phyloP scores from a whole-genome alignment of 164 flowering plant species.

The Nymphaea colorata region DNA sequence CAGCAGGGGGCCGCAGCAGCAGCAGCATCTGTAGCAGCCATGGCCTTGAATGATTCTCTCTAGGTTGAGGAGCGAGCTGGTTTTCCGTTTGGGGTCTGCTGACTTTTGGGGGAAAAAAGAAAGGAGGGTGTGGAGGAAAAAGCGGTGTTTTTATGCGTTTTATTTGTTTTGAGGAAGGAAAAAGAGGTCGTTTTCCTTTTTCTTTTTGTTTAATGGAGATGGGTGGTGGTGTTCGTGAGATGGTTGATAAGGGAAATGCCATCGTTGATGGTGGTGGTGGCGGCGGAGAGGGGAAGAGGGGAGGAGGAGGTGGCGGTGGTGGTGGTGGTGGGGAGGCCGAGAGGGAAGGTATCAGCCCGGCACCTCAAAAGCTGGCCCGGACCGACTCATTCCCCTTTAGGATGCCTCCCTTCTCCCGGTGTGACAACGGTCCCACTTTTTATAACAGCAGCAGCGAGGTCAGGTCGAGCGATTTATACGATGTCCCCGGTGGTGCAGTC shows the following conservation, averaged over 20 bases:
- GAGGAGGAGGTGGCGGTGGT: background rate
- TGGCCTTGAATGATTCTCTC: background rate
- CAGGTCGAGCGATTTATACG: constrained; percentile 10
- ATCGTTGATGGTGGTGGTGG: background rate
- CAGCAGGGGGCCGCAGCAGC: constrained; percentile 18
- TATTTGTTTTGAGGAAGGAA: background rate
- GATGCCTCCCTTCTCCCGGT: constrained; percentile 8
- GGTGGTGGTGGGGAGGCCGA: constrained; percentile 6
- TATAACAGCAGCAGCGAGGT: constrained; percentile 12
- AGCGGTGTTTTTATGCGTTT: background rate
- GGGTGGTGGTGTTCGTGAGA: constrained; percentile 9
- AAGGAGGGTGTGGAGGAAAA: constrained; percentile 3
- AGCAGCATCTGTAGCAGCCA: background rate
- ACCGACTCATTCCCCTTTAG: constrained; percentile 23
- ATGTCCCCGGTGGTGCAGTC: constrained; percentile 18
- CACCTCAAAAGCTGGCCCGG: constrained; percentile 20
- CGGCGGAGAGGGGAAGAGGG: background rate
- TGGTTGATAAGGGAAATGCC: background rate
- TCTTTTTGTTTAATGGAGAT: background rate
- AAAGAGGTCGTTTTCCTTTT: background rate
- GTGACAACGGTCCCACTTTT: constrained; percentile 20
- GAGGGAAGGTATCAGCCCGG: constrained; percentile 10
- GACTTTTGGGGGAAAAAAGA: constrained; percentile 1
- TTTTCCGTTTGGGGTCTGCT: background rate
- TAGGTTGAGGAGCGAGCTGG: background rate